Base-by-base conservation (phyloP, 805 yeast species). In the Hermanozyma aechmeae region DNA sequence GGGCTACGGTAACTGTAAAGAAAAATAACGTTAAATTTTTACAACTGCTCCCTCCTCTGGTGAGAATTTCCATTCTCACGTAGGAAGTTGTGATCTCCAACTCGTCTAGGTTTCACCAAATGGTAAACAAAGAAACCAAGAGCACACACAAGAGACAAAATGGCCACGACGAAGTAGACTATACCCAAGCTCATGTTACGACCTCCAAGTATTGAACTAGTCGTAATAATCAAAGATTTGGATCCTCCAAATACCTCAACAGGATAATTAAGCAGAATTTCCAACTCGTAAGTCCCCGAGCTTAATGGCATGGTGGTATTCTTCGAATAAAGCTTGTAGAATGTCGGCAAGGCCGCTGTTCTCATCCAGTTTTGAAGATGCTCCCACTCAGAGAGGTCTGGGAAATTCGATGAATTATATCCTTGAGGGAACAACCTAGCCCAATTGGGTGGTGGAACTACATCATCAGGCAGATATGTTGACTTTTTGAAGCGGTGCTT, bases 361-460 rank as follows among this genome's bases (percentile, higher is more conserved):
- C 94, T 74, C 96, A 89, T 89, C 98, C 98, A 89, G 53, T 86
- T 89, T 61, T 86, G 95, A 43, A 89, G 71, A 40, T 77, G 77
- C 49, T 84, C 89, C 85, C 92, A 77, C 21, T 58, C 50, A 2
- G 82, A 67, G 27, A 89, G 50, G 48, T 82, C 79, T 3, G 94
- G 95, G 36, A 89, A 43, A 51, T 84, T 85, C 5, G 72, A 73
- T 19, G 71, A 76, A n/a, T 80, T 84, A 58, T 92, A 89, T 0
- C 97, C 97, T 35, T 86, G 58, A 2, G 97, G 97, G 52, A 56
- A 89, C 58, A 48, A 60, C 38, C 71, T 67, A 23, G 58, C 63
- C 98, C 98, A 89, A 58, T 81, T 84, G 29, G 92, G 95, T 5
- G 98, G 98, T 9, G 98, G 98, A 3, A 78, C 92, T 25, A 89